Conservation (phyloP, 2,329 filamentous ascomycete species). For the Phyllosticta citrichinensis region DNA sequence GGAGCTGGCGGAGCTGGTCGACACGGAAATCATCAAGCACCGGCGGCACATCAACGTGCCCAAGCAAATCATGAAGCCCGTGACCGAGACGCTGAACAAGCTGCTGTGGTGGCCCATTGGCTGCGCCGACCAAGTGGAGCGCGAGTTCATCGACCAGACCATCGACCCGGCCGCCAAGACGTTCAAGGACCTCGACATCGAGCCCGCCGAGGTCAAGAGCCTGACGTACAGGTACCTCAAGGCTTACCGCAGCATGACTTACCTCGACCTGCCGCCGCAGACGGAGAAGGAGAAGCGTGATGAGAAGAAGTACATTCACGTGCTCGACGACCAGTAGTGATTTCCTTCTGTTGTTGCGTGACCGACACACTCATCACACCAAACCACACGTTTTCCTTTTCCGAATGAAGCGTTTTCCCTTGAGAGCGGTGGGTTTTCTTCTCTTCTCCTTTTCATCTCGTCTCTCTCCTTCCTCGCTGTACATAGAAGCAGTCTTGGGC, state of each 20-base stretch:
- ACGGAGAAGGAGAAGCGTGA: conserved; percentile 91
- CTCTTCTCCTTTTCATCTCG: not conserved
- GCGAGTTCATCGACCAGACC: conserved; percentile 84
- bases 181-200: conserved; percentile 85
- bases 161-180: conserved; percentile 91
- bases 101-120: conserved; percentile 80
- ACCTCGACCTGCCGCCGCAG: conserved; percentile 87
- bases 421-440: not conserved
- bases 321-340: conserved; percentile 38
- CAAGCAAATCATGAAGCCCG: conserved; percentile 65
- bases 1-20: conserved; percentile 78
- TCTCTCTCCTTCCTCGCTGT: not conserved
- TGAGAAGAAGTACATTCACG: conserved; percentile 94
- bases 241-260: conserved; percentile 78
- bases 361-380: not conserved
- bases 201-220: conserved; percentile 74
- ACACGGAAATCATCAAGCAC: conserved; percentile 84
- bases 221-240: conserved; percentile 92
- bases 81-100: conserved; percentile 66
- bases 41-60: conserved; percentile 87
- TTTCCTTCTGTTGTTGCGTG: not conserved
- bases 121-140: conserved; percentile 77
- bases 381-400: not conserved
- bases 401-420: not conserved
- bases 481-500: not conserved